Base-by-base conservation (phyloP, 2,329 filamentous ascomycete genomes). In the Aspergillus sp. region DNA sequence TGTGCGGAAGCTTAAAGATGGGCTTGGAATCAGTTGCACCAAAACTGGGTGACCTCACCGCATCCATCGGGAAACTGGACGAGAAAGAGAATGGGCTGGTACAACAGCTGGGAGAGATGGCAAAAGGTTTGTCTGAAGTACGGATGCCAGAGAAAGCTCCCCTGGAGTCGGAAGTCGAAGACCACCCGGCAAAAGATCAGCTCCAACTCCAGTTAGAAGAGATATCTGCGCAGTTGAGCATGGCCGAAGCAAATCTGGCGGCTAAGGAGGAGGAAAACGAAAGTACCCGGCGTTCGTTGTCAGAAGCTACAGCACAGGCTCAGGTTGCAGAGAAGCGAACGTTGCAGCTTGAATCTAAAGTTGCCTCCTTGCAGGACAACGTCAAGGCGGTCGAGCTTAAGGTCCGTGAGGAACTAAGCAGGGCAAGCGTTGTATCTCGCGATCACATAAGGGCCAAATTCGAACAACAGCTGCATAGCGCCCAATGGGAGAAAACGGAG, bases 321-420 rank as follows among this genome's bases (percentile, higher is more conserved):
- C 39, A 48, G 14, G 29, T 40, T 12, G 32, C 40, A 11, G 48
- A 55, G 24, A 29, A 12, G 4, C 34, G 36, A n/a, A 37, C 38
- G 8, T 22, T 36, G 1, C 32, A 31, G 4, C 32, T 54, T 3
- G 46, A 51, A 29, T 36, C 24, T 2, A 48, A 61, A 30, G 47
- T 43, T 6, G 19, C 22, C 2, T 33, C 34, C 2, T 29, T 56
- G 28, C 35, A 41, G 19, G 39, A 48, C n/a, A 43, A 51, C 14
- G 26, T 45, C 2, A 31, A 37, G 10, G 24, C 36, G 1, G 40
- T 42, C 6, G 53, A 58, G 27, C 35, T 36, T 11, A 50, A 35
- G n/a, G 33, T 57, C 8, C 47, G 50, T 13, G 47, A 55, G 22
- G 53, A 59, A 37, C 17, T 57, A 34, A 47, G 43, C 13, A 45